Percentiles rank a stretch among this genome's conserved stretches.
Evolutionary conservation across 1,139 yeast genomes (phyloP).

Genomic region (Hemisphaericaspora xylofermentans): DNA sequence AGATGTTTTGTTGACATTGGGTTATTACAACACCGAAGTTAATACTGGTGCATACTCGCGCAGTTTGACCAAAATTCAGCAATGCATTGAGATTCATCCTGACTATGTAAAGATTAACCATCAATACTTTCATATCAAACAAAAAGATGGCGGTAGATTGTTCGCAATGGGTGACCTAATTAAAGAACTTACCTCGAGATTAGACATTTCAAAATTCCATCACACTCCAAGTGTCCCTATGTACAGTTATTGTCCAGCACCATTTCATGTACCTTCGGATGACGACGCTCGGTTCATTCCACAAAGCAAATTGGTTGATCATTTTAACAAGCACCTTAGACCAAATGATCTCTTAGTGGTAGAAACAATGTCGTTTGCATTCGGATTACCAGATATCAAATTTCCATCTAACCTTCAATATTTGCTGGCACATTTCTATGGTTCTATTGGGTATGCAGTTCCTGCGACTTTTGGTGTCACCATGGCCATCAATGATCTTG

Average conservation of each 20-base stretch:
- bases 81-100: constrained; percentile 32
- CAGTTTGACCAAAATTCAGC: constrained; percentile 22
- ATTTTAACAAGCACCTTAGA: constrained; percentile 37
- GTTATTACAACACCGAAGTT: constrained; percentile 52
- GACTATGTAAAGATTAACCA: constrained; percentile 34
- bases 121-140: constrained; percentile 22
- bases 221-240: constrained; percentile 1
- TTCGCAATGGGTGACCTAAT: constrained; percentile 25
- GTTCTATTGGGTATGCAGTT: constrained; percentile 83
- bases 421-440: constrained; percentile 68
- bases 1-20: constrained; percentile 53
- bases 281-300: constrained; percentile 23
- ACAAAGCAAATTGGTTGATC: constrained; percentile 30
- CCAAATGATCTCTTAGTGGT: constrained; percentile 66
- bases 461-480: constrained; percentile 84
- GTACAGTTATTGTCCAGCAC: neutral
- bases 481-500: constrained; percentile 60
- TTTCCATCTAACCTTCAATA: constrained; percentile 53
- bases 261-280: constrained; percentile 6
- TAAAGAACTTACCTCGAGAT: constrained; percentile 12
- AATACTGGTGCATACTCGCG: constrained; percentile 47
- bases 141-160: constrained; percentile 19
- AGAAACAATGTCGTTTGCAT: constrained; percentile 80
- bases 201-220: constrained; percentile 14
- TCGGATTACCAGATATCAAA: constrained; percentile 62